Percentiles rank a stretch among this genome's conserved stretches.
Conservation (phyloP, 495 filamentous ascomycete species). For the Delitschia confertaspora region DNA sequence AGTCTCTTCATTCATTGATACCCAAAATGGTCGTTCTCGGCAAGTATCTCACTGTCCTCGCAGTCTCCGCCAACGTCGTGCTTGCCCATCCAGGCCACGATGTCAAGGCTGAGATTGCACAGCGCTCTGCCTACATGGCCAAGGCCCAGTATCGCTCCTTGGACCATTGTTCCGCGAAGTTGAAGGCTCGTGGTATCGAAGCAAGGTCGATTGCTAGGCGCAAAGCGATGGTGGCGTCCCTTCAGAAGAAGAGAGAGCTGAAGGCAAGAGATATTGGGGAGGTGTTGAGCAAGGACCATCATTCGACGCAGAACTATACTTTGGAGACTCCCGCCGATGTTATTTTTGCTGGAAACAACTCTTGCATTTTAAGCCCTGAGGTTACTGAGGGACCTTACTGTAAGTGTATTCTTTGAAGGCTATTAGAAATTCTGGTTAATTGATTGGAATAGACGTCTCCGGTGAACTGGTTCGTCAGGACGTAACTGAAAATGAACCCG, state of each 20-base stretch:
- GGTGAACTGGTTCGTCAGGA: slow-evolving; percentile 45
- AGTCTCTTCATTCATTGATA: background rate
- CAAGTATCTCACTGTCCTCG: background rate
- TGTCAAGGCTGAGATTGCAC: slow-evolving; percentile 7
- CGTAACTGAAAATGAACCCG: slow-evolving; percentile 45
- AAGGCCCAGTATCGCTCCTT: slow-evolving; percentile 5
- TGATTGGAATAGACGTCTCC: slow-evolving; percentile 17
- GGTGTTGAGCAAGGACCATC: slow-evolving; percentile 11
- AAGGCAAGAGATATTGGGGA: slow-evolving; percentile 9
- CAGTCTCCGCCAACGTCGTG: background rate
- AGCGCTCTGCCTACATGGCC: slow-evolving; percentile 9
- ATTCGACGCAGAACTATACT: slow-evolving; percentile 5
- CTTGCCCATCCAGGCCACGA: slow-evolving; percentile 21
- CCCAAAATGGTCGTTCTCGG: slow-evolving; percentile 1
- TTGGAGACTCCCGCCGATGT: slow-evolving; percentile 3
- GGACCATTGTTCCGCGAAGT: slow-evolving; percentile 7
- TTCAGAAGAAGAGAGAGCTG: slow-evolving; percentile 9
- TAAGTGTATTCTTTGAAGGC: background rate
- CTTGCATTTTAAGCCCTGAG: slow-evolving; percentile 24
- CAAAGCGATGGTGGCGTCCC: slow-evolving; percentile 2
- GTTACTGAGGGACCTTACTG: slow-evolving; percentile 29
- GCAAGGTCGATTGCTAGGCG: slow-evolving; percentile 14
- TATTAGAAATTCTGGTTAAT: background rate
- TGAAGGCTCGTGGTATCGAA: slow-evolving; percentile 12
- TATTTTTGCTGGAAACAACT: slow-evolving; percentile 16